phyloP scores from a whole-genome alignment of 805 yeast species.

The Saccharomycopsis capsularis region DNA sequence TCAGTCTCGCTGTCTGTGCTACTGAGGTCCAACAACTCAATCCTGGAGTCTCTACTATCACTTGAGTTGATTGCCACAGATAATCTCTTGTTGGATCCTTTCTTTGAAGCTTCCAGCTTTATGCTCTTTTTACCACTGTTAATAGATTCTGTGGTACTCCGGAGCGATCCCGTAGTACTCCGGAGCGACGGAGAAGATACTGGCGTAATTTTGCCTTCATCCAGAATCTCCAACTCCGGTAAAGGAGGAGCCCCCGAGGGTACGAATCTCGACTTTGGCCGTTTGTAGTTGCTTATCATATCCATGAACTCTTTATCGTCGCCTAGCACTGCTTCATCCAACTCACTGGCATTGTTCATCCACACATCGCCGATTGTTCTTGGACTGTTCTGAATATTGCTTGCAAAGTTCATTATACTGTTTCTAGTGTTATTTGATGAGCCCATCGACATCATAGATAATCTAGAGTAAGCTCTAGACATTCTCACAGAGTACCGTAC shows the following conservation, averaged over 20 bases:
- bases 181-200: constrained; percentile 3
- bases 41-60: constrained; percentile 11
- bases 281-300: constrained; percentile 17
- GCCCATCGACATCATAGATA: constrained; percentile 16
- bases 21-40: constrained; percentile 19
- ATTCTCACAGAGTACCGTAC: constrained; percentile 69
- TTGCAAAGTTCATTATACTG: constrained; percentile 7
- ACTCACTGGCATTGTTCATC: constrained; percentile 35
- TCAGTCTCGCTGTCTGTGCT: constrained; percentile 6
- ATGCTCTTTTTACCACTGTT: neutral
- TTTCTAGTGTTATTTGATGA: constrained; percentile 7
- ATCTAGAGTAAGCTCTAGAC: constrained; percentile 28
- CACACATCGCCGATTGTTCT: constrained; percentile 43
- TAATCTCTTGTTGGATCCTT: constrained; percentile 10
- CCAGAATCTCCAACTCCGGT: constrained; percentile 10
- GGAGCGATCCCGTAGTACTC: neutral
- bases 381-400: constrained; percentile 16
- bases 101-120: neutral
- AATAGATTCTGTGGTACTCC: neutral
- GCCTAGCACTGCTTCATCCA: constrained; percentile 33
- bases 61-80: constrained; percentile 19
- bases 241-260: constrained; percentile 21
- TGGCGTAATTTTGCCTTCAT: neutral
- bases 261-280: constrained; percentile 19
- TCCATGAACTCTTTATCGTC: constrained; percentile 22